phyloP scores from a whole-genome alignment of 75 land plant species.

The Selaginella tamariscina region DNA sequence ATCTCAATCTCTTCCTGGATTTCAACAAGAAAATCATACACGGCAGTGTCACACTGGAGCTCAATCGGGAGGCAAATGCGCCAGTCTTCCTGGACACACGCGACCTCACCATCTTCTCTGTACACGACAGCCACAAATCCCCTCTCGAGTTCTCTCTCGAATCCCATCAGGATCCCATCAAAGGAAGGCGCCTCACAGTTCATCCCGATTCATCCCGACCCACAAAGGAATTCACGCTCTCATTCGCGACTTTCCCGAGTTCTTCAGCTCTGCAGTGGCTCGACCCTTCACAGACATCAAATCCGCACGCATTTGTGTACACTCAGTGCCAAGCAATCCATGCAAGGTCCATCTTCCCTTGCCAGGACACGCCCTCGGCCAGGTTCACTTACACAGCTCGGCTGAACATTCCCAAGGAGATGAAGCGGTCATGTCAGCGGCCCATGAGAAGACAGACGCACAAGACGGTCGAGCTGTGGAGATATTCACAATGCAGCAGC shows the following conservation, averaged over 20 bases:
- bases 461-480: conserved; percentile 44
- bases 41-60: too few relatives aligned
- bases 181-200: too few relatives aligned
- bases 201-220: too few relatives aligned
- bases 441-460: conserved; percentile 36
- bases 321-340: conserved; percentile 88
- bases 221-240: conserved; percentile 26
- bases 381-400: conserved; percentile 43
- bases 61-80: too few relatives aligned
- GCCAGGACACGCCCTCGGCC: conserved; percentile 86
- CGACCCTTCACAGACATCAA: conserved; percentile 58
- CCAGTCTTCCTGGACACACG: too few relatives aligned
- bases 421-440: conserved; percentile 70
- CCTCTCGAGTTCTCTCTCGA: too few relatives aligned
- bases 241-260: conserved; percentile 35
- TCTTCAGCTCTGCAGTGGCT: conserved; percentile 87
- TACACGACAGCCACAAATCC: too few relatives aligned
- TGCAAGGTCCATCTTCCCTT: conserved; percentile 81
- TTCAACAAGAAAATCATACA: conserved; percentile 47
- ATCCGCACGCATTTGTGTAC: conserved; percentile 45
- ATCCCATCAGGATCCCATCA: too few relatives aligned
- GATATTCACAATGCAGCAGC: conserved; percentile 62
- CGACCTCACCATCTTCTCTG: too few relatives aligned
- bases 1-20: conserved; percentile 59
- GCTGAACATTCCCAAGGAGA: conserved; percentile 44